Percentiles rank a stretch among this genome's conserved stretches.
Evolutionary conservation across 768 basidiomycete species (phyloP).

Genomic region (Macrolepiota fuliginosa): DNA sequence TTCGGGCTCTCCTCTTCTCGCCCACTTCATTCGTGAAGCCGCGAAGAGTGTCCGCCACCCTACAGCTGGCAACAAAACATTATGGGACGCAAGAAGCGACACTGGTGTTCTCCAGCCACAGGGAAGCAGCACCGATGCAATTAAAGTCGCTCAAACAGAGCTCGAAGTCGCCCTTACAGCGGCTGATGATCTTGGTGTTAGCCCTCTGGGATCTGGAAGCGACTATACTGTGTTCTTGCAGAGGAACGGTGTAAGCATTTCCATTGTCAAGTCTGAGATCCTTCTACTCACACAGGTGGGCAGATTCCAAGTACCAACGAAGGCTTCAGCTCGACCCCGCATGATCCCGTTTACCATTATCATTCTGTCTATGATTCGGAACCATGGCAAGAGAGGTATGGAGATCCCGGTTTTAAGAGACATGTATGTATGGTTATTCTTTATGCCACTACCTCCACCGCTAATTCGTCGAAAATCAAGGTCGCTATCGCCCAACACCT

Average conservation of each 20-base stretch:
- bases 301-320: slow-evolving; percentile 40
- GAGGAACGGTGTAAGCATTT: slow-evolving; percentile 39
- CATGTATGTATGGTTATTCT: slow-evolving; percentile 43
- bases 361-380: slow-evolving; percentile 70
- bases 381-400: slow-evolving; percentile 68
- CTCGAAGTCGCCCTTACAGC: slow-evolving; percentile 21
- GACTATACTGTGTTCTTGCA: slow-evolving; percentile 93
- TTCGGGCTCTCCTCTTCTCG: slow-evolving; percentile 76
- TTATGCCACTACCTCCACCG: neutral
- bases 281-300: neutral
- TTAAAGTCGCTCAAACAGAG: slow-evolving; percentile 39
- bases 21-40: slow-evolving; percentile 65
- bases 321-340: slow-evolving; percentile 37
- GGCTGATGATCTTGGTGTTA: slow-evolving; percentile 35
- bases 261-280: neutral
- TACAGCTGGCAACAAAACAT: slow-evolving; percentile 53
- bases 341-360: slow-evolving; percentile 70
- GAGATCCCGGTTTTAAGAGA: slow-evolving; percentile 67
- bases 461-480: slow-evolving; percentile 26
- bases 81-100: slow-evolving; percentile 79
- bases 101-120: slow-evolving; percentile 38
- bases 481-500: slow-evolving; percentile 64
- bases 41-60: slow-evolving; percentile 78
- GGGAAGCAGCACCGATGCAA: slow-evolving; percentile 14
- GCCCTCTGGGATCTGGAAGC: slow-evolving; percentile 73